A percentile compares a stretch with the other conserved stretches of the same genome.
Evolutionary conservation across 257 asterid species (phyloP).

Genomic region (Penstemon eatonii): DNA sequence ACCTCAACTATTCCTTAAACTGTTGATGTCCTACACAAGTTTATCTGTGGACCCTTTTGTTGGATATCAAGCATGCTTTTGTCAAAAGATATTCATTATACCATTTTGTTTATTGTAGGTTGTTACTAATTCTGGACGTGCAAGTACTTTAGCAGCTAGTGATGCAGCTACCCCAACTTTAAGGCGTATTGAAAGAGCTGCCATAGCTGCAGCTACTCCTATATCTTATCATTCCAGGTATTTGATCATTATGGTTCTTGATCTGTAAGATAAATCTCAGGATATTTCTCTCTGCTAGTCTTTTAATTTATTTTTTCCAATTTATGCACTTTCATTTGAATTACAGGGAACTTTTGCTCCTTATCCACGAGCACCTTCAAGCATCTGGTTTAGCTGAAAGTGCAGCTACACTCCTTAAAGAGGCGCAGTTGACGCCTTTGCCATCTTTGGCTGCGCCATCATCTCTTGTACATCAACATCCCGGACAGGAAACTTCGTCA

Average conservation of each 20-base stretch:
- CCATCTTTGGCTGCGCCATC: conserved; percentile 89
- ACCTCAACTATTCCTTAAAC: background rate
- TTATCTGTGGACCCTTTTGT: conserved; percentile 4
- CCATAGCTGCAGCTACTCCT: conserved; percentile 99
- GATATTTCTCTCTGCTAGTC: background rate
- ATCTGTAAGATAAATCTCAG: background rate
- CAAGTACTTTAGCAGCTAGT: conserved; percentile 91
- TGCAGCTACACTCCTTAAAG: conserved; percentile 78
- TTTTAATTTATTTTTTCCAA: conserved; percentile 16
- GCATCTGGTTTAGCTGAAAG: conserved; percentile 78
- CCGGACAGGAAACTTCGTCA: conserved; percentile 66
- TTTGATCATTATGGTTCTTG: conserved; percentile 26
- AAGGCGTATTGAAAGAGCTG: conserved; percentile 98
- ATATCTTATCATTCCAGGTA: conserved; percentile 93
- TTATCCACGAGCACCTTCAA: conserved; percentile 92
- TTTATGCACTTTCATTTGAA: conserved; percentile 22
- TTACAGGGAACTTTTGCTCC: conserved; percentile 87
- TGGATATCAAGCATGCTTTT: conserved; percentile 8
- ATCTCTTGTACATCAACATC: conserved; percentile 69
- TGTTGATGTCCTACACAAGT: background rate
- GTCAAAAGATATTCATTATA: conserved; percentile 3
- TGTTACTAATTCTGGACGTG: conserved; percentile 97
- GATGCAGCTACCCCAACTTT: conserved; percentile 97
- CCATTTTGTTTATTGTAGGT: conserved; percentile 47
- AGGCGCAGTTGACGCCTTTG: conserved; percentile 88